Percentiles rank a stretch among this genome's conserved stretches.
These are phyloP conservation scores for Magnaporthiopsis incrustans DNA, from an alignment of 2,329 filamentous ascomycete genomes.

Conservation along the genomic window DNA sequence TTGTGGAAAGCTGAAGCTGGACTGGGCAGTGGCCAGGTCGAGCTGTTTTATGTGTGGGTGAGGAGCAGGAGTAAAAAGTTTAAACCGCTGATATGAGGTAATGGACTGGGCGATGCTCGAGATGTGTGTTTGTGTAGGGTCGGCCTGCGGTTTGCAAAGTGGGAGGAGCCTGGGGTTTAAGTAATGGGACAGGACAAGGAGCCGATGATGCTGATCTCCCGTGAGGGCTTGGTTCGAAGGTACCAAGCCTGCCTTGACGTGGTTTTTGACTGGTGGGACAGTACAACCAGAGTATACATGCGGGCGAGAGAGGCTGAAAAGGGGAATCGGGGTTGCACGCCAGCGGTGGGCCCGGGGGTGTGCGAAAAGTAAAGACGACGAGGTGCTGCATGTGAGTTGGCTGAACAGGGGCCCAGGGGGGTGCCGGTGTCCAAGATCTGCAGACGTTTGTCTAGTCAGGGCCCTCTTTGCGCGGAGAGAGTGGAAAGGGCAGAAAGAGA, in stretches of 20 bases:
- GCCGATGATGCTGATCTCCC: too few relatives aligned
- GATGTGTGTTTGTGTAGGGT: too few relatives aligned
- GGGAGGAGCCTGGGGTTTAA: too few relatives aligned
- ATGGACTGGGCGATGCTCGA: too few relatives aligned
- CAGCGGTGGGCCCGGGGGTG: not conserved
- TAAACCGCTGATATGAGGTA: too few relatives aligned
- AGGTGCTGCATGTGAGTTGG: not conserved
- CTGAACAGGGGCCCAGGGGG: not conserved
- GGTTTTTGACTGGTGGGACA: too few relatives aligned
- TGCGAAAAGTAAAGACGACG: not conserved
- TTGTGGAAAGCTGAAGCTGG: slow-evolving; percentile 1
- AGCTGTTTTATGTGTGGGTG: too few relatives aligned
- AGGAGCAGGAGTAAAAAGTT: too few relatives aligned
- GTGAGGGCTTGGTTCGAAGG: too few relatives aligned
- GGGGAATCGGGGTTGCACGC: not conserved
- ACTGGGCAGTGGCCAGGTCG: not conserved
- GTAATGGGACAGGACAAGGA: too few relatives aligned
- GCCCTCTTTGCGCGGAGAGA: slow-evolving; percentile 1
- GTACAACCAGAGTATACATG: not conserved
- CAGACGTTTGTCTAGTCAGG: slow-evolving; percentile 3
- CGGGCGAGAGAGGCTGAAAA: not conserved
- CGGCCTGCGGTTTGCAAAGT: too few relatives aligned
- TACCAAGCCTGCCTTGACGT: too few relatives aligned
- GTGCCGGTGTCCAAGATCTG: slow-evolving; percentile 1
- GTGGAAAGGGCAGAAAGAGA: not conserved